Conservation (phyloP, 768 basidiomycete species). For the Rhodosporidiobolus sp. region DNA sequence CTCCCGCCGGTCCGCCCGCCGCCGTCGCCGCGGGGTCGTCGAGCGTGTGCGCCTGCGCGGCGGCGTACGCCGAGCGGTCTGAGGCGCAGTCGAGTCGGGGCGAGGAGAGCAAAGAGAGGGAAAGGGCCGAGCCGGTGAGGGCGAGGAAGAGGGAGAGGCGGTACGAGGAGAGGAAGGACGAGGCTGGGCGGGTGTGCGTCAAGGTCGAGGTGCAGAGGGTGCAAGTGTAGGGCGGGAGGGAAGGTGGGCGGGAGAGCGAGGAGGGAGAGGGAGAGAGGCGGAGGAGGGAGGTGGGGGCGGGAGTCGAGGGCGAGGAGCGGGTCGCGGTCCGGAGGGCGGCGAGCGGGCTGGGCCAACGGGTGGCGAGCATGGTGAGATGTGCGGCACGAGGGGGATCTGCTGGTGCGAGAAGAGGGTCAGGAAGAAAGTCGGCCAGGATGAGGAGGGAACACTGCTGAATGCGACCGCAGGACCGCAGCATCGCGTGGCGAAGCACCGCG, state of each 20-base stretch:
- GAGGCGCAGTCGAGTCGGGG: constrained; percentile 27
- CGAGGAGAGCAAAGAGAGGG: constrained; percentile 8
- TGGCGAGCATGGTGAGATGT: background rate
- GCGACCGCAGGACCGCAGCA: too few species aligned
- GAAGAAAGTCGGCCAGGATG: too few species aligned
- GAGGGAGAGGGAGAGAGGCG: background rate
- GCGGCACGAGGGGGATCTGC: constrained; percentile 15
- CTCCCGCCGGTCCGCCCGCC: background rate
- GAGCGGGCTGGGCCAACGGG: constrained; percentile 14
- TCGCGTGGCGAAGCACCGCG: too few species aligned
- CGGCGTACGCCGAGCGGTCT: constrained; percentile 11
- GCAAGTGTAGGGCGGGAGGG: background rate
- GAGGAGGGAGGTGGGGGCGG: background rate
- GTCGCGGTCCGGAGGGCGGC: background rate
- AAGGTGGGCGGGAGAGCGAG: background rate
- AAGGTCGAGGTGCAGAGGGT: background rate
- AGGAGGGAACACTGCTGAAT: too few species aligned
- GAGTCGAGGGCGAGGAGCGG: background rate
- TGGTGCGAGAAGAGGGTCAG: too few species aligned
- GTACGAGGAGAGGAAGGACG: constrained; percentile 33
- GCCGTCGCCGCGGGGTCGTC: background rate
- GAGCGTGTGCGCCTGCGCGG: background rate
- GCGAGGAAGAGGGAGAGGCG: constrained; percentile 31
- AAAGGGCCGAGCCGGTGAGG: constrained; percentile 18
- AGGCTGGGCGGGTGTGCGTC: background rate